These are phyloP conservation scores for Zostera marina DNA, from an alignment of 116 monocot species.

Conservation along the genomic window DNA sequence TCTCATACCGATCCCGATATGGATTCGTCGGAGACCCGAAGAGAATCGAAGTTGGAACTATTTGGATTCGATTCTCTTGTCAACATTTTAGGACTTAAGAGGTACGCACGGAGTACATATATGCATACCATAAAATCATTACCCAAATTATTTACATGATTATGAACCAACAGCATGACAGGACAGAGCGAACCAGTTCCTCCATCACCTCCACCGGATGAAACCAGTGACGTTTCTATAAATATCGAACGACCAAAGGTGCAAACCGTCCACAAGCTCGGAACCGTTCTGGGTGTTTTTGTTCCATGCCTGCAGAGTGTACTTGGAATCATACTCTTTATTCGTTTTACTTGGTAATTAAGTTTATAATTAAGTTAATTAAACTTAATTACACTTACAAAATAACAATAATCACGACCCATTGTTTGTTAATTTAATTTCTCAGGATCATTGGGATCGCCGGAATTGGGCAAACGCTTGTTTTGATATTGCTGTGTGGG, in stretches of 20 bases:
- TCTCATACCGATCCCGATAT: too few species aligned
- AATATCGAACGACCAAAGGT: constrained; percentile 78
- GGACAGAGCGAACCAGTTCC: too few species aligned
- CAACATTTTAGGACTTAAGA: constrained; percentile 79
- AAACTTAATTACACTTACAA: too few species aligned
- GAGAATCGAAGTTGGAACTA: constrained; percentile 72
- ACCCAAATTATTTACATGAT: constrained; percentile 8
- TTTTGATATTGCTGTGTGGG: constrained; percentile 80
- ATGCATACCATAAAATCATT: constrained; percentile 34
- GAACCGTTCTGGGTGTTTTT: constrained; percentile 93
- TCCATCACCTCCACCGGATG: too few species aligned
- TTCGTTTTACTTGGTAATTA: constrained; percentile 97
- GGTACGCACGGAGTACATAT: constrained; percentile 63
- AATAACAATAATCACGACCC: too few species aligned
- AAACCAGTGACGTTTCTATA: constrained; percentile 42
- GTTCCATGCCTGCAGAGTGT: constrained; percentile 92
- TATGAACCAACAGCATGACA: too few species aligned
- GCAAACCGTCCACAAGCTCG: constrained; percentile 45
- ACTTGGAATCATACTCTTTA: constrained; percentile 89
- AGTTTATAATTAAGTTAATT: too few species aligned
- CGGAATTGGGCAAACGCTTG: constrained; percentile 60
- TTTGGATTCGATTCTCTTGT: constrained; percentile 97
- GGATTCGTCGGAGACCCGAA: too few species aligned
- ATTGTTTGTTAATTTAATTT: neutral
- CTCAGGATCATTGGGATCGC: constrained; percentile 97